Evolutionary conservation across 2,329 filamentous ascomycete species (phyloP).

Genomic region (Didymella segeticola): DNA sequence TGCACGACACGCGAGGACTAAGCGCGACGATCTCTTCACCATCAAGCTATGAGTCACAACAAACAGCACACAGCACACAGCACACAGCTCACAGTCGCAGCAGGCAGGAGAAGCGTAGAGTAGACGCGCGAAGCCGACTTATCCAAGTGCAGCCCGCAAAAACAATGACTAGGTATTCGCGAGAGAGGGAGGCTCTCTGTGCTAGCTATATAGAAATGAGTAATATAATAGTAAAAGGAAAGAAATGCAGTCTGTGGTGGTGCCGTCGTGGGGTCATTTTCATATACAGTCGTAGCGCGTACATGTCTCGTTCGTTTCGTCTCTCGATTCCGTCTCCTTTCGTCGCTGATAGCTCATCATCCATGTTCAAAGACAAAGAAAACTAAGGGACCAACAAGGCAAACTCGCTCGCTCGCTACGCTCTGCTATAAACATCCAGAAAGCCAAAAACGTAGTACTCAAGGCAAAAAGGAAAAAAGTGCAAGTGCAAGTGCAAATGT

Average conservation of each 20-base stretch:
- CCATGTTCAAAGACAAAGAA: constrained; percentile 13
- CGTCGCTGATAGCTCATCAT: constrained; percentile 9
- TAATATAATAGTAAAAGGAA: not conserved
- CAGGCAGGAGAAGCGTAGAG: too few relatives aligned
- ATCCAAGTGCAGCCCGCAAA: too few relatives aligned
- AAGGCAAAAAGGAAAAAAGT: constrained; percentile 38
- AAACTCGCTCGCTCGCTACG: constrained; percentile 40
- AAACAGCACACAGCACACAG: too few relatives aligned
- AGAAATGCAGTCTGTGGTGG: not conserved
- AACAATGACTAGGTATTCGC: too few relatives aligned
- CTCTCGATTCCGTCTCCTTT: not conserved
- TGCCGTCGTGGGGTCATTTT: not conserved
- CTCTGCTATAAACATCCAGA: constrained; percentile 30
- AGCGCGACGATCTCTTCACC: too few relatives aligned
- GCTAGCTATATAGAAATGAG: not conserved
- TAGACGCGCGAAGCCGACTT: too few relatives aligned
- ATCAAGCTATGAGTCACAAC: too few relatives aligned
- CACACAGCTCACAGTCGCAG: too few relatives aligned
- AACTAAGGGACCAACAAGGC: constrained; percentile 37
- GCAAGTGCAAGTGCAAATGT: constrained; percentile 22
- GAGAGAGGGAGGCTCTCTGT: too few relatives aligned
- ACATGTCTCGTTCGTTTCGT: not conserved
- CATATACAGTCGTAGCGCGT: constrained; percentile 8
- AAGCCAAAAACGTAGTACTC: not conserved
- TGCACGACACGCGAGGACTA: too few relatives aligned